Conservation (phyloP, 805 yeast genomes). For the Saturnispora sekii region DNA sequence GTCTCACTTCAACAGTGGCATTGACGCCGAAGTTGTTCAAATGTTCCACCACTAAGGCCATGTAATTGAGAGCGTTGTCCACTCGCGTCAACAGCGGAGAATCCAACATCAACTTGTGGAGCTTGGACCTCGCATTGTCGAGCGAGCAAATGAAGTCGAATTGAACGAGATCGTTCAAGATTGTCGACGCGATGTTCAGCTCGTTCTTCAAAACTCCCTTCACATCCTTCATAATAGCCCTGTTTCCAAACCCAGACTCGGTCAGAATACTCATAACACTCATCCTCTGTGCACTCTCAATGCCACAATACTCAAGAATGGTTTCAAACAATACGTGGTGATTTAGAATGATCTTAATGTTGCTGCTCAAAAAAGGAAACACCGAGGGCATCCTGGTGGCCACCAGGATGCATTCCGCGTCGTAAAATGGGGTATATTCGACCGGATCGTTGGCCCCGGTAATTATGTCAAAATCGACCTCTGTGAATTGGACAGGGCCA, state of each 20-base stretch:
- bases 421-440: conserved; percentile 42
- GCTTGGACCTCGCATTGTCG: conserved; percentile 49
- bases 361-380: conserved; percentile 58
- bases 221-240: conserved; percentile 44
- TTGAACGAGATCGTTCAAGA: conserved; percentile 67
- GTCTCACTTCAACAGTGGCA: conserved; percentile 48
- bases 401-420: conserved; percentile 83
- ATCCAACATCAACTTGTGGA: conserved; percentile 65
- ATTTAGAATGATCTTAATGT: conserved; percentile 55
- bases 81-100: conserved; percentile 53
- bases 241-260: conserved; percentile 59
- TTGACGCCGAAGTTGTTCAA: conserved; percentile 50
- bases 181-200: conserved; percentile 69
- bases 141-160: conserved; percentile 73
- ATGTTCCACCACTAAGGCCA: conserved; percentile 47
- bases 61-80: conserved; percentile 52
- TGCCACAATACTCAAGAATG: conserved; percentile 71
- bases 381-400: conserved; percentile 60
- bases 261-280: conserved; percentile 66
- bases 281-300: conserved; percentile 62
- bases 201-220: conserved; percentile 42
- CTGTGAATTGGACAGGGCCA: conserved; percentile 69
- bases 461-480: conserved; percentile 79
- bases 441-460: conserved; percentile 27
- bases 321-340: conserved; percentile 75